Base-by-base conservation (phyloP, 2,329 filamentous ascomycete genomes). In the Chaetomium globosum region DNA sequence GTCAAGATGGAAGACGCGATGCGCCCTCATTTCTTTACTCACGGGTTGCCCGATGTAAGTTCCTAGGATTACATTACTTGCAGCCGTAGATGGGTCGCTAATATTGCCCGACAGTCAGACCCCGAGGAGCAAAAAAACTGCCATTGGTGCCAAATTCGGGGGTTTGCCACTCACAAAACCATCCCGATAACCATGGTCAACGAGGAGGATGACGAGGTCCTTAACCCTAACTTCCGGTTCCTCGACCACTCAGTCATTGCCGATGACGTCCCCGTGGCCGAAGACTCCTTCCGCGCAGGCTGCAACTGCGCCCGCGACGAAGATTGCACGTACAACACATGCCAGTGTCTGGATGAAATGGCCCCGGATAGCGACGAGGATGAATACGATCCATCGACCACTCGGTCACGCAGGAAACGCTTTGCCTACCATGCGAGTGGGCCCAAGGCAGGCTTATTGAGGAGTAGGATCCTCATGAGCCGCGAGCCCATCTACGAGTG, bases 401-500 rank as follows among this genome's bases (percentile, higher is more conserved):
- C 81, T 48, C 77, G 80, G 4, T 70, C 74, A 43, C 63, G 58
- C 68, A 68, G 36, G 61, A 78, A 77, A 68, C 73, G 71, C 16
- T 91, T 91, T 67, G 88, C 89, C 0, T 94, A 94, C 73, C 83
- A 87, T 71, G 78, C 80, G 5, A 79, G 79, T 28, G 86, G 86
- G 0, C 70, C 71, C 12, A 83, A 82, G 64, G 80, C 80, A 1
- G 85, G 83, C 0, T 78, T 83, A 21, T 75, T 90, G 53, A 79
- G 85, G 21, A 79, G 80, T 30, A 79, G 80, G 52, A 78, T 85
- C 52, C 78, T 88, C 13, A 71, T 80, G 28, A 86, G 83, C 30
- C 81, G 83, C 48, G 75, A 83, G 39, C 85, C 89, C 0, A 89
- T 96, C 64, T 94, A 93, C 76, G 92, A 96, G 73, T 96, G 92